A percentile compares a stretch with the other conserved stretches of the same genome.
Evolutionary conservation across 2,329 filamentous ascomycete genomes (phyloP).

Genomic region (Venturia effusa): DNA sequence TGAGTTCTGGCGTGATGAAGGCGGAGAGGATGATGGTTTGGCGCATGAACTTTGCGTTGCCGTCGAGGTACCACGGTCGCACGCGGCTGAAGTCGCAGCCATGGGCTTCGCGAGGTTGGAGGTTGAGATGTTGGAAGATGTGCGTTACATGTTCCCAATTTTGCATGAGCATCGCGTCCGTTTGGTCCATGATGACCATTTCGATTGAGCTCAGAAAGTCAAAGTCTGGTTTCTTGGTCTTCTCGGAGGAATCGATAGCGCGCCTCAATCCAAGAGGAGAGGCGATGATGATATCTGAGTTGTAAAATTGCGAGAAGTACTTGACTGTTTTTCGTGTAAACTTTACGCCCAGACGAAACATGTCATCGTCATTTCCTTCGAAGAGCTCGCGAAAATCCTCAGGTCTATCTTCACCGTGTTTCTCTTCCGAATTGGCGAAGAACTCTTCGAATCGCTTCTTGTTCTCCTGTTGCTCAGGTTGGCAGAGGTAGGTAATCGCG

Average conservation of each 20-base stretch:
- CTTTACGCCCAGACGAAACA: slow-evolving; percentile 92
- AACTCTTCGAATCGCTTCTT: slow-evolving; percentile 82
- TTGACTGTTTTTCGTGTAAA: slow-evolving; percentile 95
- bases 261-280: slow-evolving; percentile 83
- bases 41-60: slow-evolving; percentile 66
- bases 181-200: slow-evolving; percentile 79
- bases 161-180: slow-evolving; percentile 90
- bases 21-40: slow-evolving; percentile 75
- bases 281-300: slow-evolving; percentile 86
- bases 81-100: slow-evolving; percentile 91
- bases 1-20: slow-evolving; percentile 82
- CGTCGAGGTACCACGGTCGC: slow-evolving; percentile 85
- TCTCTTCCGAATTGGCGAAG: slow-evolving; percentile 57
- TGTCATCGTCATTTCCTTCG: slow-evolving; percentile 90
- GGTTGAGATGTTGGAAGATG: slow-evolving; percentile 84
- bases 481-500: slow-evolving; percentile 62
- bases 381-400: slow-evolving; percentile 85
- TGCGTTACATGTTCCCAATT: slow-evolving; percentile 96
- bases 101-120: slow-evolving; percentile 79
- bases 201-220: slow-evolving; percentile 95
- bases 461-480: slow-evolving; percentile 89
- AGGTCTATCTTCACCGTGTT: slow-evolving; percentile 63
- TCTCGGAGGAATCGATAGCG: slow-evolving; percentile 72
- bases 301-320: slow-evolving; percentile 91
- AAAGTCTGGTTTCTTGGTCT: slow-evolving; percentile 58